Conservation (phyloP, 805 yeast species). For the Groenewaldozyma tartarivorans region DNA sequence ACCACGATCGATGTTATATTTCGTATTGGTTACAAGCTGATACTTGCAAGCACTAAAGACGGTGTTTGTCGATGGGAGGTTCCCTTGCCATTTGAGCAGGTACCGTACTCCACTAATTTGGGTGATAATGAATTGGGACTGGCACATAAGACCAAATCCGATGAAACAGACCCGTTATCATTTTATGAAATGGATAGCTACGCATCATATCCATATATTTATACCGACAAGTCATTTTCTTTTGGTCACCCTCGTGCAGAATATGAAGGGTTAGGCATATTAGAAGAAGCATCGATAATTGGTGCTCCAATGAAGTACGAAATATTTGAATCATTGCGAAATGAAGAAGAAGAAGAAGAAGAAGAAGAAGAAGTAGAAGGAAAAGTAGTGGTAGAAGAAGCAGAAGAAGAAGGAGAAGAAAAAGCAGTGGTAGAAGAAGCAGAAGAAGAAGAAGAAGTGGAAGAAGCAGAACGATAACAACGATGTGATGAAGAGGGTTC, state of each 20-base stretch:
- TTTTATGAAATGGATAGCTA: slow-evolving; percentile 20
- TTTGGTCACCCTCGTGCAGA: slow-evolving; percentile 5
- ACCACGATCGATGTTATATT: slow-evolving; percentile 1
- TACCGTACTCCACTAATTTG: too few species aligned
- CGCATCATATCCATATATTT: slow-evolving; percentile 20
- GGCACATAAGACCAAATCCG: too few species aligned
- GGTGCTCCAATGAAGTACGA: slow-evolving; percentile 10
- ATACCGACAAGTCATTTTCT: slow-evolving; percentile 17
- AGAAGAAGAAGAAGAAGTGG: not conserved
- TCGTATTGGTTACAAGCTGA: slow-evolving; percentile 9
- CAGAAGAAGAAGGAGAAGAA: not conserved
- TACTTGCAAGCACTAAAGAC: slow-evolving; percentile 10
- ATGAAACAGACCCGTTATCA: slow-evolving; percentile 18
- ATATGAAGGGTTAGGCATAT: not conserved
- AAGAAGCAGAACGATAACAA: not conserved
- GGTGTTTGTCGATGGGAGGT: slow-evolving; percentile 29
- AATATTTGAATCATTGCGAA: not conserved
- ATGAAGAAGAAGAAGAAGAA: not conserved
- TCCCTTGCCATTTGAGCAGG: slow-evolving; percentile 34
- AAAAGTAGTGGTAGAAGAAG: not conserved
- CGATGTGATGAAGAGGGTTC: not conserved
- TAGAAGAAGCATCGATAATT: not conserved
- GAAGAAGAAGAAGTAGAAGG: not conserved
- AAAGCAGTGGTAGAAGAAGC: not conserved
- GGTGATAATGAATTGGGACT: too few species aligned